phyloP scores from a whole-genome alignment of 768 basidiomycete species.

The Tylopilus sp. region DNA sequence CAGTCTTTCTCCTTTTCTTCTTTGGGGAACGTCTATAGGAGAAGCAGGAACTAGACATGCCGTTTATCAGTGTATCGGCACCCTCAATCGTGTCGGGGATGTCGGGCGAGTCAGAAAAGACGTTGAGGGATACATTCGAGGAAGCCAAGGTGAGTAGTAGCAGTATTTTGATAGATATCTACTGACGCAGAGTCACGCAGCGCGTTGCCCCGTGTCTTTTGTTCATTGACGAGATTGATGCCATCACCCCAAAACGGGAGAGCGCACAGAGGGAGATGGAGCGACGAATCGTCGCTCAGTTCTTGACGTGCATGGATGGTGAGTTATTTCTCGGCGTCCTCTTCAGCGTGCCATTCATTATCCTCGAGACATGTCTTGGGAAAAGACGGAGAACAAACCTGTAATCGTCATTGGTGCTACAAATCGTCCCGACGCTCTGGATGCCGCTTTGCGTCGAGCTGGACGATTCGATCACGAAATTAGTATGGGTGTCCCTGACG shows the following conservation, averaged over 20 bases:
- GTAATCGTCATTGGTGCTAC: slow-evolving; percentile 96
- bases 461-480: slow-evolving; percentile 98
- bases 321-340: slow-evolving; percentile 16
- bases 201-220: slow-evolving; percentile 88
- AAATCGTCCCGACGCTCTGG: slow-evolving; percentile 92
- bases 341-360: background rate
- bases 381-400: slow-evolving; percentile 88
- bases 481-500: slow-evolving; percentile 94
- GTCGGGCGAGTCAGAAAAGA: slow-evolving; percentile 99
- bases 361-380: slow-evolving; percentile 91
- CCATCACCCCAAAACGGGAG: slow-evolving; percentile 96
- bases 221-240: slow-evolving; percentile 98
- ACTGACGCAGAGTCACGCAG: slow-evolving; percentile 36
- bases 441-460: slow-evolving; percentile 88
- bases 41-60: slow-evolving; percentile 80
- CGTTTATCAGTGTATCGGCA: slow-evolving; percentile 92
- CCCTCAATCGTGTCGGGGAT: slow-evolving; percentile 96
- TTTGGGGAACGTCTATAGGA: background rate
- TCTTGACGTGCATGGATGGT: slow-evolving; percentile 99
- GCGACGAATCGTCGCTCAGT: slow-evolving; percentile 93
- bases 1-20: slow-evolving; percentile 25
- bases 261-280: slow-evolving; percentile 99
- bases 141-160: slow-evolving; percentile 77
- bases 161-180: background rate
- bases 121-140: slow-evolving; percentile 91